A percentile compares a stretch with the other conserved stretches of the same genome.
Evolutionary conservation across 495 filamentous ascomycete genomes (phyloP).

Genomic region (Aspergillus sclerotioniger): DNA sequence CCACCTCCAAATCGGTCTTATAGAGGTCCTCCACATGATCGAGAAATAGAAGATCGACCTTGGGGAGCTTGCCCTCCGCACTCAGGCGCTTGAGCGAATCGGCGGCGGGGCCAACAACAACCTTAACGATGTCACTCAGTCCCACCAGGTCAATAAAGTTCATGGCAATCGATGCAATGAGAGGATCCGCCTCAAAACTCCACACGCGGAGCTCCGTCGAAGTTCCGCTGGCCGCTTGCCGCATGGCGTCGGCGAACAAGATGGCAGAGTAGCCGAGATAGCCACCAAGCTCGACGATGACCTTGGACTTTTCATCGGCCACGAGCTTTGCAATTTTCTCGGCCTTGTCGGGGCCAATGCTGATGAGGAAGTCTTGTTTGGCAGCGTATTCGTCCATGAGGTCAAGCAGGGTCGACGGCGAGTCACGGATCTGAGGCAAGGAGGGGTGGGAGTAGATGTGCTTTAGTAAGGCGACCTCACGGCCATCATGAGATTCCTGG

Average conservation of each 20-base stretch:
- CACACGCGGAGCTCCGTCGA: not conserved
- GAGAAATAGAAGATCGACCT: not conserved
- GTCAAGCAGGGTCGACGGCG: not conserved
- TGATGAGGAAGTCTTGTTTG: constrained; percentile 4
- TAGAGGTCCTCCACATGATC: constrained; percentile 1
- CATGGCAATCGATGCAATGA: not conserved
- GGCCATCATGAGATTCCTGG: not conserved
- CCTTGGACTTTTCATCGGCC: not conserved
- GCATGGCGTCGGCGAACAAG: not conserved
- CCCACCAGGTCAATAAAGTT: not conserved
- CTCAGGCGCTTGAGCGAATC: not conserved
- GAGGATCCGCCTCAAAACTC: not conserved
- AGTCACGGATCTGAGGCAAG: not conserved
- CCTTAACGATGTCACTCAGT: not conserved
- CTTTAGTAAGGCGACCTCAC: not conserved
- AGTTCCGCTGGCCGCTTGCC: not conserved
- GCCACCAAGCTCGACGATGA: not conserved
- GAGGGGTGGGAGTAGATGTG: constrained; percentile 3
- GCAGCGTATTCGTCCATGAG: constrained; percentile 1
- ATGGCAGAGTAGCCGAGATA: constrained; percentile 5
- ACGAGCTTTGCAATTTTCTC: not conserved
- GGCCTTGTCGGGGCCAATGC: constrained; percentile 1
- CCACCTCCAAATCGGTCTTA: not conserved
- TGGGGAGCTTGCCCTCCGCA: not conserved
- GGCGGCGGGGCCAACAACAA: constrained; percentile 1